Conservation (phyloP, 1,284 basidiomycete species). For the Trametes sp. region DNA sequence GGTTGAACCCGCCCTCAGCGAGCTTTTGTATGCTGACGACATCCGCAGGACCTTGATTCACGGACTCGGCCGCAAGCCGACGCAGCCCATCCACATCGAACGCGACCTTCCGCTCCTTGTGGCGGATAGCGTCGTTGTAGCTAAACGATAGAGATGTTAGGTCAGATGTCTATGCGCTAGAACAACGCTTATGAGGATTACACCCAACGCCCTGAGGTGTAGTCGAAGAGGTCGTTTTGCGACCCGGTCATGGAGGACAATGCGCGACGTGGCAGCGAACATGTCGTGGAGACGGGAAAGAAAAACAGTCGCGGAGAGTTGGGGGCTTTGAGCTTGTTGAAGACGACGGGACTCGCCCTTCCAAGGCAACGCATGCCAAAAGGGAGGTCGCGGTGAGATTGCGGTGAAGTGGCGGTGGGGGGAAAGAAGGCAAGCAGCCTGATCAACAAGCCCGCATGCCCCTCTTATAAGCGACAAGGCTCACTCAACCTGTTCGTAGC, state of each 20-base stretch:
- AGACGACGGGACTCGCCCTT: not conserved
- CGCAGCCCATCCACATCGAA: slow-evolving; percentile 52
- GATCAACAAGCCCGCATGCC: too few species aligned
- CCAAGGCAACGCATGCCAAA: slow-evolving; percentile 1
- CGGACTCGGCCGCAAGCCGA: slow-evolving; percentile 56
- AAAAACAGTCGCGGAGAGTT: not conserved
- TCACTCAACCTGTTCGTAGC: too few species aligned
- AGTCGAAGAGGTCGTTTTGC: slow-evolving; percentile 49
- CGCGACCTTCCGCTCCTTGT: slow-evolving; percentile 48
- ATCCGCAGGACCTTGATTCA: slow-evolving; percentile 44
- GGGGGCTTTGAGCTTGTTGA: not conserved
- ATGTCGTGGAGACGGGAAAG: not conserved
- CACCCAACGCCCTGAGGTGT: slow-evolving; percentile 53
- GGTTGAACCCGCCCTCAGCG: slow-evolving; percentile 53
- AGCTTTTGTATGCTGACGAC: slow-evolving; percentile 49
- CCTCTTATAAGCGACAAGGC: too few species aligned
- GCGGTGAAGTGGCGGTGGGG: too few species aligned
- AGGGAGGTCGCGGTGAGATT: not conserved
- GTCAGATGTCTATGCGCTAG: slow-evolving; percentile 38
- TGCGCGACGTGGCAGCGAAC: slow-evolving; percentile 43
- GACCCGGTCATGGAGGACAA: slow-evolving; percentile 43
- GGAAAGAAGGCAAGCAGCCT: not conserved
- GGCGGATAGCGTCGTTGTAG: slow-evolving; percentile 53
- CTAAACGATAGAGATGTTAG: slow-evolving; percentile 42
- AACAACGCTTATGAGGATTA: slow-evolving; percentile 45